Base-by-base conservation (phyloP, 2,329 filamentous ascomycete genomes). In the Didymella pinodella region DNA sequence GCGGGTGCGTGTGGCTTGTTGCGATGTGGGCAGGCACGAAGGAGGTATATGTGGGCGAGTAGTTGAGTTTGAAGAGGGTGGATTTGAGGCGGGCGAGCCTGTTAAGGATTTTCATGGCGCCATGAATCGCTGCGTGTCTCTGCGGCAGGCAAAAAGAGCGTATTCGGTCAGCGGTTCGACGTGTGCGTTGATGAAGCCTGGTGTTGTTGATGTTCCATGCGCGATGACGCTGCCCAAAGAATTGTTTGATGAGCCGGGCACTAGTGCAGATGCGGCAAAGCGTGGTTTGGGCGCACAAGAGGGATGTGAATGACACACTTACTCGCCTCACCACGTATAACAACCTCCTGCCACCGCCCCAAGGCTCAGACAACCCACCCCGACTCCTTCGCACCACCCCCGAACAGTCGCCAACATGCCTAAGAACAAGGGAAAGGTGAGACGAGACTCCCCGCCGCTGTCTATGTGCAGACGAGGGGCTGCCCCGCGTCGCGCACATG, bases 371-470 rank as follows among this genome's bases (percentile, higher is more conserved):
- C 51, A 57, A 50, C 40, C 58, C 31, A 63, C 56, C 55, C 57
- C 41, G 50, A 53, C 59, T 50, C 41, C 40, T 44, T 54, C 40
- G 47, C 31, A 25, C 4, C 34, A 22, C n/a, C 52, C 62, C 36
- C 57, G 47, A 56, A 63, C 40, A 61, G 48, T 57, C 53, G 66
- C 71, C 81, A 88, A 81, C 64, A 97, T 97, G 93, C 93, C 93
- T 77, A 97, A 97, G 92, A 97, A 97, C 81, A 97, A 97, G 89
- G 93, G 93, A 93, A 97, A 97, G 84, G 93, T 96, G 85, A 78
- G 72, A 69, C 60, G 3, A 16, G 25, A 29, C 7, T 56, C 43
- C 18, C 14, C 22, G 31, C 29, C 32, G 22, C 22, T 22, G 22
- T n/a, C 16, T 18, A 18, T 16, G 34, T 32, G 25, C 29, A 51